Evolutionary conservation across 139 green algal species (phyloP).

Genomic region (Monoraphidium neglectum): DNA sequence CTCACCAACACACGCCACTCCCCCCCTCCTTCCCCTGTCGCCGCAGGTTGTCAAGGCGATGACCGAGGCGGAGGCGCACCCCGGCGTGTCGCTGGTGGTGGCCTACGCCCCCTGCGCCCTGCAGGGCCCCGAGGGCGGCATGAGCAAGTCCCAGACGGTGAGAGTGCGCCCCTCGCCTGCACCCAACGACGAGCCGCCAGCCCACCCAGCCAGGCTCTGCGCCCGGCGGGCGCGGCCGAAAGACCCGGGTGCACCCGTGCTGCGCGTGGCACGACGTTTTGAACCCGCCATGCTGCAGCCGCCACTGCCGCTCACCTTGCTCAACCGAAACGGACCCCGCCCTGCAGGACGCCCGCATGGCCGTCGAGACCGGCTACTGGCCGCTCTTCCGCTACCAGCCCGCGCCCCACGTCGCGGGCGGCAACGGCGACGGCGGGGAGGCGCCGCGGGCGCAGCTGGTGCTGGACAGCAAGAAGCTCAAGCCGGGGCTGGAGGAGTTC

Average conservation of each 20-base stretch:
- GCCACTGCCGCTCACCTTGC: not conserved
- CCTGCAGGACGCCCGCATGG: conserved; percentile 39
- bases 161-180: too few relatives aligned
- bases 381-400: conserved; percentile 36
- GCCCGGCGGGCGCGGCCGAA: too few relatives aligned
- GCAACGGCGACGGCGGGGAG: conserved; percentile 6
- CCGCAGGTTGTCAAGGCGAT: conserved; percentile 49
- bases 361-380: conserved; percentile 55
- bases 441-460: conserved; percentile 34
- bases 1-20: too few relatives aligned
- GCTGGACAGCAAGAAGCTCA: conserved; percentile 60
- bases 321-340: not conserved
- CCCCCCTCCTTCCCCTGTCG: too few relatives aligned
- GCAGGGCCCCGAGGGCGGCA: conserved; percentile 21
- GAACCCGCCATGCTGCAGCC: not conserved
- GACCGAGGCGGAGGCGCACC: conserved; percentile 49
- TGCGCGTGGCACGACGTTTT: not conserved
- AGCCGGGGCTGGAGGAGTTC: conserved; percentile 49
- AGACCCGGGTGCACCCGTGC: not conserved
- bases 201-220: not conserved
- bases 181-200: too few relatives aligned
- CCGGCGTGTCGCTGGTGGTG: conserved; percentile 50
- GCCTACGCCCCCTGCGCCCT: conserved; percentile 56
- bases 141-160: not conserved
- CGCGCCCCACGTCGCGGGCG: conserved; percentile 1